Base-by-base conservation (phyloP, 257 asterid genomes). In the Cordia subcordata region DNA sequence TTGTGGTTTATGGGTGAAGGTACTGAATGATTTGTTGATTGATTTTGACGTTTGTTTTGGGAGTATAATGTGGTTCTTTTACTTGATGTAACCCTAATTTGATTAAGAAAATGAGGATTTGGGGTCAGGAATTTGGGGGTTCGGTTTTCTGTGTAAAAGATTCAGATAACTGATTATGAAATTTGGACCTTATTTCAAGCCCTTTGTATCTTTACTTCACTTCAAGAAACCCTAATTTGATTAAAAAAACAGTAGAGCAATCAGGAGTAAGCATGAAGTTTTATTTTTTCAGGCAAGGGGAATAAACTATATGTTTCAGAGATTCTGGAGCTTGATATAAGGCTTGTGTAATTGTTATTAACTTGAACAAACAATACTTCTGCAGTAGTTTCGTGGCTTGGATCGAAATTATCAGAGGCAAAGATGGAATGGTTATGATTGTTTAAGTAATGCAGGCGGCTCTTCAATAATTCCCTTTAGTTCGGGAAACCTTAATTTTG, bases 21-120 rank as follows among this genome's bases (percentile, higher is more conserved):
- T 58, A 58, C 20, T 55, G 27, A 61, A 49, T 46, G 50, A 45
- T 33, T 39, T 46, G 16, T 65, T 47, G 39, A 27, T 45, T 13
- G 4, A 5, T 10, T 49, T 23, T 19, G 37, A 65, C 8, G 32
- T 47, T 5, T 18, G 14, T n/a, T 50, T 12, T 50, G 35, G 35
- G 50, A 9, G 21, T 19, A 22, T 44, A n/a, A 13, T 37, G 13
- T 21, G 5, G 3, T 60, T 46, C 8, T 42, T 57, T 49, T 2
- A 20, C n/a, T 40, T 47, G 10, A 0, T 53, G 33, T 10, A 65
- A 49, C 12, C 50, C 55, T 53, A 51, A 39, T 21, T 13, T 37
- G 37, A 18, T 9, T 15, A 18, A 13, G 10, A 13, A 8, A 21
- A 10, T 8, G 20, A 17, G 40, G 21, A 57, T 53, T 57, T 18